Conservation (phyloP, 2,329 filamentous ascomycete species). For the Aspergillus sp. region DNA sequence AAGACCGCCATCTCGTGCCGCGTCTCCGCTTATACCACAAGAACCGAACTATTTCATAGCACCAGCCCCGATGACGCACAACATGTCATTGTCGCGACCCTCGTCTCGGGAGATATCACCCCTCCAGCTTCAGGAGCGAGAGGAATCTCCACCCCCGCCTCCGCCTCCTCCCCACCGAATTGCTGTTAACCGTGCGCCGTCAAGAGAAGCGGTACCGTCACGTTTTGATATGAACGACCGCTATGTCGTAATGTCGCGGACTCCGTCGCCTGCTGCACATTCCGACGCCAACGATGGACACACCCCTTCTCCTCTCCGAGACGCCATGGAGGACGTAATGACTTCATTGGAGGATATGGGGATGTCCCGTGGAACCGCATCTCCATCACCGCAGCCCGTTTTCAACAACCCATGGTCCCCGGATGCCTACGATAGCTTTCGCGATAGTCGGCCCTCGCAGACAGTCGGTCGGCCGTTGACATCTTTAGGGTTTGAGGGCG, state of each 20-base stretch:
- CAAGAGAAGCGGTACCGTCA: conserved; percentile 26
- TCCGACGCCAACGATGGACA: conserved; percentile 62
- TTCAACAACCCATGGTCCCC: conserved; percentile 76
- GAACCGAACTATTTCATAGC: conserved; percentile 8
- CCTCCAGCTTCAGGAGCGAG: conserved; percentile 47
- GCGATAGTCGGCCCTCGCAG: conserved; percentile 31
- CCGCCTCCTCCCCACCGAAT: conserved; percentile 76
- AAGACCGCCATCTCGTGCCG: conserved; percentile 12
- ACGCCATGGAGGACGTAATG: conserved; percentile 98
- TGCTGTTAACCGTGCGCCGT: conserved; percentile 45
- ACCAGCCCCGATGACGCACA: conserved; percentile 13
- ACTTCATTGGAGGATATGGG: conserved; percentile 88
- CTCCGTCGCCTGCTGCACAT: conserved; percentile 50
- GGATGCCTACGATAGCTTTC: conserved; percentile 70
- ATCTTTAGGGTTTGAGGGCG: conserved; percentile 66
- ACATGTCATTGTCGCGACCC: conserved; percentile 8
- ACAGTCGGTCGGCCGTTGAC: conserved; percentile 63
- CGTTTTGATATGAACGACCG: conserved; percentile 43
- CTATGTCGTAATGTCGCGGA: conserved; percentile 40
- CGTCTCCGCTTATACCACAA: conserved; percentile 13
- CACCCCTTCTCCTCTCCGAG: conserved; percentile 87
- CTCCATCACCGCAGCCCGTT: conserved; percentile 55
- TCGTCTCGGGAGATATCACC: conserved; percentile 26
- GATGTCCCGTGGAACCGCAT: conserved; percentile 53
- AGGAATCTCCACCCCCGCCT: conserved; percentile 77